Base-by-base conservation (phyloP, 2,329 filamentous ascomycete species). In the Septoria petroselini region DNA sequence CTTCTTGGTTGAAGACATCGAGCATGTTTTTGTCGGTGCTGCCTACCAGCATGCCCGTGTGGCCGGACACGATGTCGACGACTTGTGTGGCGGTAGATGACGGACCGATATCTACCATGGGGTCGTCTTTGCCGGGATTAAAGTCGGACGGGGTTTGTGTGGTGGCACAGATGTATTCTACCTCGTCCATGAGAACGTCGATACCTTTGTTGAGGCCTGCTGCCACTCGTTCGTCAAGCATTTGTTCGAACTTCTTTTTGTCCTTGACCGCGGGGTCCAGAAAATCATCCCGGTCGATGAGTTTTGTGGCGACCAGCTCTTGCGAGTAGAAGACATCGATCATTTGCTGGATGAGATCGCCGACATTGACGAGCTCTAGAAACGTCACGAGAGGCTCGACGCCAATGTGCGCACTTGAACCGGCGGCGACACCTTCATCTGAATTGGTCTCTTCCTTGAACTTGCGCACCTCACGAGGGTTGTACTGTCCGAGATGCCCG, bases 191-290 rank as follows among this genome's bases (percentile, higher is more conserved):
- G 35, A 98, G 80, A 50, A 96, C 93, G 65, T 98, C 91, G 56
- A 98, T 97, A 57, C 93, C 93, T 73, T 95, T 96, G 70, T 96
- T 96, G 55, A 98, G 75, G 1, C 94, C 94, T 7, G 91, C 90
- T 3, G 93, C 93, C 6, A 98, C 93, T 53, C 88, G 88, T 71
- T 97, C 93, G 65, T 98, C 93, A 1, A 98, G 83, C 86, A 96
- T 95, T 66, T 96, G 91, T 75, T 98, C 93, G 63, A 97, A 98
- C 58, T 88, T 90, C 74, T 96, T 97, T 80, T 98, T 98, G 58
- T 93, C 91, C 61, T 96, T 85, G 25, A 87, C 86, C 0, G 91
- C 88, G 15, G 90, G 86, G 64, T 95, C 89, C 40, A 98, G 76
- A 64, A 98, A 98, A 71, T 98, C 93, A 66, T 95, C 94, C 35